Evolutionary conservation across 2,329 filamentous ascomycete species (phyloP).

Genomic region (Aspergillus bombycis): DNA sequence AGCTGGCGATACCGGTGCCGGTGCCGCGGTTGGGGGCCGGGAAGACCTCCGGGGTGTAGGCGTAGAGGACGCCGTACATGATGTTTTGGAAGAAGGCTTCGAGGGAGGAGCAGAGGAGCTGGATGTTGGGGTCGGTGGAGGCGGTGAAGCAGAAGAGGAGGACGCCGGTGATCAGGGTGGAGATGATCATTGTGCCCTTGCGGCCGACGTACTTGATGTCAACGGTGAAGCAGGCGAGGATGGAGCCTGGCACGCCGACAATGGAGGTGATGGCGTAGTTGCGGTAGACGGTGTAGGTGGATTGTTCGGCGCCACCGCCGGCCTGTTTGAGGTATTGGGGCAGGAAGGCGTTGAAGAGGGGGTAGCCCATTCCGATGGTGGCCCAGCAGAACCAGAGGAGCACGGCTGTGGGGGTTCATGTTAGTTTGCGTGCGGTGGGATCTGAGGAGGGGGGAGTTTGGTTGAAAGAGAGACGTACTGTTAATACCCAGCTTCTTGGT

Average conservation of each 20-base stretch:
- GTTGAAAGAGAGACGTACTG: slow-evolving; percentile 48
- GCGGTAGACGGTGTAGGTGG: slow-evolving; percentile 61
- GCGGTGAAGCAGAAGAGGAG: slow-evolving; percentile 60
- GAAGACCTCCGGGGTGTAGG: slow-evolving; percentile 63
- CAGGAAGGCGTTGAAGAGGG: slow-evolving; percentile 88
- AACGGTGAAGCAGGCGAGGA: slow-evolving; percentile 75
- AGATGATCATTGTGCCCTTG: slow-evolving; percentile 59
- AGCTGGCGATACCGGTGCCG: slow-evolving; percentile 54
- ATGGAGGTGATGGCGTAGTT: slow-evolving; percentile 82
- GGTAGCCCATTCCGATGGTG: slow-evolving; percentile 82
- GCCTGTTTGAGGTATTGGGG: slow-evolving; percentile 77
- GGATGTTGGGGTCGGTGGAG: slow-evolving; percentile 50
- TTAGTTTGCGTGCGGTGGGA: slow-evolving; percentile 48
- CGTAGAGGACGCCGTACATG: slow-evolving; percentile 61
- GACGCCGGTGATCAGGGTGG: slow-evolving; percentile 56
- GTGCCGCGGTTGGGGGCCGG: slow-evolving; percentile 59
- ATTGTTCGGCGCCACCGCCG: slow-evolving; percentile 40
- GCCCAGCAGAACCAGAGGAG: slow-evolving; percentile 79
- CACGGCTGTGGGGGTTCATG: slow-evolving; percentile 30
- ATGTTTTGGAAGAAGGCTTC: slow-evolving; percentile 62
- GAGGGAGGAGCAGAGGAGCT: slow-evolving; percentile 56
- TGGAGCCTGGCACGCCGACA: slow-evolving; percentile 74
- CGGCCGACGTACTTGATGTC: slow-evolving; percentile 66
- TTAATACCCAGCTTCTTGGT: slow-evolving; percentile 52
- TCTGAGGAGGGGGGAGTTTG: background rate